These are phyloP conservation scores for Tilletiaria anomala DNA, from an alignment of 1,284 basidiomycete genomes.

Conservation along the genomic window DNA sequence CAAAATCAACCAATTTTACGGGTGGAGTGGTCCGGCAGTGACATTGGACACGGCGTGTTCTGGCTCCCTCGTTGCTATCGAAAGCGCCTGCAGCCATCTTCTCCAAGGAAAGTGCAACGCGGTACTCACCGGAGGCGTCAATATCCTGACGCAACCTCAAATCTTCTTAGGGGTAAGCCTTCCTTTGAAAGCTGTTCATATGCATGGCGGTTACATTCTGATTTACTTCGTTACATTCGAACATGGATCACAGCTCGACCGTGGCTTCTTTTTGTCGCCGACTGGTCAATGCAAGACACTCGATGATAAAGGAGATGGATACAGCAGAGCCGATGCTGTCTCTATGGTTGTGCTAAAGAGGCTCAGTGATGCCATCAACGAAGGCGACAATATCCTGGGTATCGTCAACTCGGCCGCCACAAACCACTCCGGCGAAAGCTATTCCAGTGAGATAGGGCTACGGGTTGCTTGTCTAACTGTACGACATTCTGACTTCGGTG, in stretches of 20 bases:
- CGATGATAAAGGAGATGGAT: conserved; percentile 15
- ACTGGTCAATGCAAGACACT: conserved; percentile 19
- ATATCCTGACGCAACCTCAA: conserved; percentile 18
- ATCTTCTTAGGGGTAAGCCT: conserved; percentile 20
- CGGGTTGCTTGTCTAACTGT: too few relatives aligned
- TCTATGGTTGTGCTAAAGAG: conserved; percentile 16
- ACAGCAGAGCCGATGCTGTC: conserved; percentile 16
- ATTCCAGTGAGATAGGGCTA: too few relatives aligned
- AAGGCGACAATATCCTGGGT: conserved; percentile 15
- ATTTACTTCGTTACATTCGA: too few relatives aligned
- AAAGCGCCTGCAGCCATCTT: conserved; percentile 13
- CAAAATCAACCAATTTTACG: conserved; percentile 4
- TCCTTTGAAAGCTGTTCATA: too few relatives aligned
- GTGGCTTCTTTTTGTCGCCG: conserved; percentile 18
- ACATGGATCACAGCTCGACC: too few relatives aligned
- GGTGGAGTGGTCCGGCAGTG: conserved; percentile 13
- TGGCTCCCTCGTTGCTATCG: conserved; percentile 17
- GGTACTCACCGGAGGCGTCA: conserved; percentile 17
- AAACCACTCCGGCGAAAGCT: conserved; percentile 18
- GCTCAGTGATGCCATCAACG: conserved; percentile 11
- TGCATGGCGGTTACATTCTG: too few relatives aligned
- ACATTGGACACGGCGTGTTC: conserved; percentile 20
- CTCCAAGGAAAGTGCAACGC: conserved; percentile 6
- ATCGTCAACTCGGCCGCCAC: conserved; percentile 14
- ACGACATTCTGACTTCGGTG: too few relatives aligned